Conservation (phyloP, 2,329 filamentous ascomycete genomes). For the Teratosphaeria destructans region DNA sequence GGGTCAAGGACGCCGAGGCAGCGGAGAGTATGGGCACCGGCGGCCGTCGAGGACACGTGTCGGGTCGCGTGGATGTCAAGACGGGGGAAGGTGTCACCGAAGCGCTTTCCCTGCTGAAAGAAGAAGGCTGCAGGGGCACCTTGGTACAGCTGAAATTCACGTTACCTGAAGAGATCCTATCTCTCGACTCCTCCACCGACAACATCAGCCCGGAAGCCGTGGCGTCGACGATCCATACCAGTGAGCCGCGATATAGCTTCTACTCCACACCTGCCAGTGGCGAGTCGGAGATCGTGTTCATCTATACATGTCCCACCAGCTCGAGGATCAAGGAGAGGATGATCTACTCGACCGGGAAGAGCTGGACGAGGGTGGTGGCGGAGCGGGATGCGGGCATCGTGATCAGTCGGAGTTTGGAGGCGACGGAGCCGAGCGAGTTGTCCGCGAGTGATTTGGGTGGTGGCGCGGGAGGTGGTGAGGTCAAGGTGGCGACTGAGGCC, state of each 20-base stretch:
- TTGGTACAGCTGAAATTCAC: conserved; percentile 65
- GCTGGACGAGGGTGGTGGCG: conserved; percentile 52
- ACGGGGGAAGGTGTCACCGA: conserved; percentile 53
- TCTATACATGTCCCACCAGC: conserved; percentile 67
- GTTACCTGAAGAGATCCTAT: conserved; percentile 56
- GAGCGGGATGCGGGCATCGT: conserved; percentile 54
- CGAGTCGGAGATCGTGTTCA: conserved; percentile 54
- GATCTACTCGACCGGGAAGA: conserved; percentile 58
- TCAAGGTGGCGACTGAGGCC: conserved; percentile 27
- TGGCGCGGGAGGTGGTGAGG: conserved; percentile 47
- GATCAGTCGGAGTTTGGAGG: conserved; percentile 59
- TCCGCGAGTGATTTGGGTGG: conserved; percentile 49
- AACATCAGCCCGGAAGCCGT: conserved; percentile 50
- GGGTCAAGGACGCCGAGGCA: conserved; percentile 65
- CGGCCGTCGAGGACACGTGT: conserved; percentile 42
- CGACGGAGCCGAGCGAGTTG: conserved; percentile 57
- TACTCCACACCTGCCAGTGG: conserved; percentile 53
- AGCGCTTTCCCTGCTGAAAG: conserved; percentile 50
- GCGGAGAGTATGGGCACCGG: conserved; percentile 62
- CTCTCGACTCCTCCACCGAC: conserved; percentile 47
- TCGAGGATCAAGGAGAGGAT: conserved; percentile 74
- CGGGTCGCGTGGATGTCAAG: conserved; percentile 39
- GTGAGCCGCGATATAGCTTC: conserved; percentile 68
- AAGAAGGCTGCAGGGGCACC: conserved; percentile 37
- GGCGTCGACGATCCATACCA: conserved; percentile 48